Conservation (phyloP, 1,284 basidiomycete genomes). For the Uromyces viciae-fabae region DNA sequence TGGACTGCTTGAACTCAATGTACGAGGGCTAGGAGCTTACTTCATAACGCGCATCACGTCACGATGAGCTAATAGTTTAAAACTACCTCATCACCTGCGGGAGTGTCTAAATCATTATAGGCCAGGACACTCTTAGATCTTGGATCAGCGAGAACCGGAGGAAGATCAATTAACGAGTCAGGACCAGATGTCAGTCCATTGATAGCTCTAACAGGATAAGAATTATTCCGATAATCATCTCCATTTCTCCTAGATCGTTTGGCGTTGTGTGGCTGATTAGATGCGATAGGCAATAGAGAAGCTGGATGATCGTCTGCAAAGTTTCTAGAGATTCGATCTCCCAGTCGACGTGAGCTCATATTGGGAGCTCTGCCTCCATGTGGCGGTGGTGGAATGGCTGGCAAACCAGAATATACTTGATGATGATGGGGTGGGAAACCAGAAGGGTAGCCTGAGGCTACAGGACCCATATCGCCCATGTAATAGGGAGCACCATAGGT, state of each 20-base stretch:
- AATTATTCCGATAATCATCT: not conserved
- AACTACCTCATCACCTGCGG: constrained; percentile 43
- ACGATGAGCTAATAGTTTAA: constrained; percentile 40
- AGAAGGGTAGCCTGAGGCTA: constrained; percentile 2
- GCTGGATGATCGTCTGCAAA: constrained; percentile 16
- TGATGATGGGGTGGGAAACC: constrained; percentile 22
- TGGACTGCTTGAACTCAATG: too few species aligned
- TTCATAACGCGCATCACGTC: too few species aligned
- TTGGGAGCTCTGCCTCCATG: constrained; percentile 12
- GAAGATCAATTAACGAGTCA: not conserved
- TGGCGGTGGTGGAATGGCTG: constrained; percentile 18
- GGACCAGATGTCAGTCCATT: not conserved
- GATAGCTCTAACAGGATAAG: not conserved
- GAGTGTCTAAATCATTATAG: constrained; percentile 42
- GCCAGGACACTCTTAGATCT: constrained; percentile 43
- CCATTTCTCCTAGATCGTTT: constrained; percentile 13
- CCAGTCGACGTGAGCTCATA: constrained; percentile 16
- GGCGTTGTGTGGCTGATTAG: not conserved
- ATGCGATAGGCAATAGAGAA: not conserved
- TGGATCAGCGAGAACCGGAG: constrained; percentile 18
- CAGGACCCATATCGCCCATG: constrained; percentile 31
- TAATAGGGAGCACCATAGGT: constrained; percentile 18
- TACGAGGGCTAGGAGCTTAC: too few species aligned
- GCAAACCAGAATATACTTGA: constrained; percentile 23
- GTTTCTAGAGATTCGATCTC: constrained; percentile 35